Base-by-base conservation (phyloP, 306 rosid species). In the Cyclanthera cordifolia region DNA sequence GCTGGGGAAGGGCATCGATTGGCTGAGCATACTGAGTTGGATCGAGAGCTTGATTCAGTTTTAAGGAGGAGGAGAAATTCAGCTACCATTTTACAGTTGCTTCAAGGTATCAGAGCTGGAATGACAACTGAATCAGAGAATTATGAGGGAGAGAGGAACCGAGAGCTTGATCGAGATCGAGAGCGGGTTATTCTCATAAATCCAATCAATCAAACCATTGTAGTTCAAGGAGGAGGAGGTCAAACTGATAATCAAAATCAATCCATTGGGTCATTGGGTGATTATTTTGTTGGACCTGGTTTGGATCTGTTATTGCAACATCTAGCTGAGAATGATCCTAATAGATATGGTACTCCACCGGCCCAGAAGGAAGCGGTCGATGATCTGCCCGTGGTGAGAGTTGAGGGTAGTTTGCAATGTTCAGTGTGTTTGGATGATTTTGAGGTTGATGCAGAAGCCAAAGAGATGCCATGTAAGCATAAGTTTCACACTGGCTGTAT, bases 401-500 rank as follows among this genome's bases (percentile, higher is more conserved):
- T 82, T 58, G 56, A 64, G 64, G 89, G 81, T 69, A 77, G 70
- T 64, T 52, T 82, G 82, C 94, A 85, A 77, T 90, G 96, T 67
- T 79, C 86, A 17, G 91, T 90, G 58, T 90, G 95, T 78, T 74
- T 87, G 81, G 96, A 87, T 76, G 96, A 87, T 75, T 78, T 90
- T 67, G 88, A 84, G 81, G 49, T 71, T 46, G 86, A 87, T 54
- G 66, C 81, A 49, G 87, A 87, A 69, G 96, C 90, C 2, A 89
- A 83, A 70, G 81, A 89, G 82, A 85, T 89, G 94, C 96, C 96
- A 14, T 89, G 96, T 58, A 89, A 78, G 82, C 96, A 89, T 75
- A 89, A 76, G 63, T 86, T 86, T 76, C 95, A 89, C 67, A 68
- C 63, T 17, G 85, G 65, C 15, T 90, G 96, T 69, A 87, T 90